A percentile compares a stretch with the other conserved stretches of the same genome.
Conservation (phyloP, 2,329 filamentous ascomycete genomes). For the Chalaropsis thielavioides region DNA sequence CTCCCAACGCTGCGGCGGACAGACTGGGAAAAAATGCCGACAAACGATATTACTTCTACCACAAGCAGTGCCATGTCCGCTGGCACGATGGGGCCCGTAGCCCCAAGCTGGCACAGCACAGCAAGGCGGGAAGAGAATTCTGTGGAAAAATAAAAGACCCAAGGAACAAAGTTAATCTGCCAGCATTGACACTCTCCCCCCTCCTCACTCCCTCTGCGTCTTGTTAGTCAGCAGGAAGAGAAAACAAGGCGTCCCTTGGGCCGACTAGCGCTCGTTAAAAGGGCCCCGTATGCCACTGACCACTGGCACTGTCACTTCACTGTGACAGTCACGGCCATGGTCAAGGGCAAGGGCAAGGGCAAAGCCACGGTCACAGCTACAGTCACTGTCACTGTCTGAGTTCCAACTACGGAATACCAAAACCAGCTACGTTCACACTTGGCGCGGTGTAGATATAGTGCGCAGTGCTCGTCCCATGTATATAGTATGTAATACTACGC, state of each 20-base stretch:
- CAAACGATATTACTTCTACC: neutral
- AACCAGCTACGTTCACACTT: neutral
- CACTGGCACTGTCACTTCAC: neutral
- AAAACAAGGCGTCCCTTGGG: neutral
- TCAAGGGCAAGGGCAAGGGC: neutral
- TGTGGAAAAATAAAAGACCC: neutral
- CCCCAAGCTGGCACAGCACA: too few species aligned
- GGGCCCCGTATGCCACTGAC: neutral
- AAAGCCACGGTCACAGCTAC: neutral
- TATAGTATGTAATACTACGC: too few species aligned
- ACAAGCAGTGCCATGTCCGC: neutral
- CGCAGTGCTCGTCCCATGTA: too few species aligned
- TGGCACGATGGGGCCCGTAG: neutral
- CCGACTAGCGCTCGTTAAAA: neutral
- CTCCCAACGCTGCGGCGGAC: neutral
- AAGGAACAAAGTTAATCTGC: neutral
- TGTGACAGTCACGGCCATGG: too few species aligned
- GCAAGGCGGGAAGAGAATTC: neutral
- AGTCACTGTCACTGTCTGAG: neutral
- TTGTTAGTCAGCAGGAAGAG: neutral
- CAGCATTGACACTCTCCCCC: neutral
- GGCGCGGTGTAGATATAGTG: neutral
- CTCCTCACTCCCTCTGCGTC: neutral
- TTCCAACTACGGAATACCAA: too few species aligned
- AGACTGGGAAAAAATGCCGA: neutral